Percentiles rank a stretch among this genome's conserved stretches.
Evolutionary conservation across 2,329 filamentous ascomycete species (phyloP).

Genomic region (Penicillium sp.): DNA sequence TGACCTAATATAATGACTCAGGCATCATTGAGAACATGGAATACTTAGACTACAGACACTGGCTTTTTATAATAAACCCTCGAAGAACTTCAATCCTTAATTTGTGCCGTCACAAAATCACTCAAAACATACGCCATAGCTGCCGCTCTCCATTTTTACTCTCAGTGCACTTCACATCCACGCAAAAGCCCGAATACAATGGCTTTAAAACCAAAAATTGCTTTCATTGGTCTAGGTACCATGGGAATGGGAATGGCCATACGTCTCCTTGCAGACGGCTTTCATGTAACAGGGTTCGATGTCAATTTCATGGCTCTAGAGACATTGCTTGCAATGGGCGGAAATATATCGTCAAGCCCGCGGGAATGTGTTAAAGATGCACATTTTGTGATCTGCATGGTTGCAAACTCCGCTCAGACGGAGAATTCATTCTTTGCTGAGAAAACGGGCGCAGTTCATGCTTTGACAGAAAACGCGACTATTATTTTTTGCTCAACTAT

Average conservation of each 20-base stretch:
- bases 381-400: slow-evolving; percentile 39
- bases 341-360: slow-evolving; percentile 26
- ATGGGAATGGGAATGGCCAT: slow-evolving; percentile 44
- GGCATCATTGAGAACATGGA: too few species aligned
- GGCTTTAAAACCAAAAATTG: slow-evolving; percentile 26
- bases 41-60: too few species aligned
- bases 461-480: slow-evolving; percentile 28
- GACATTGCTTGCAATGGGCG: slow-evolving; percentile 28
- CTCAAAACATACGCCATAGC: too few species aligned
- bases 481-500: slow-evolving; percentile 41
- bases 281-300: slow-evolving; percentile 38
- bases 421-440: slow-evolving; percentile 34
- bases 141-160: too few species aligned
- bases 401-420: slow-evolving; percentile 37
- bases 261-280: slow-evolving; percentile 35
- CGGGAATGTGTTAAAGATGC: slow-evolving; percentile 29
- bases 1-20: too few species aligned
- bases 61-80: too few species aligned
- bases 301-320: slow-evolving; percentile 31
- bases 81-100: too few species aligned
- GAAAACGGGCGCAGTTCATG: slow-evolving; percentile 26
- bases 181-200: background rate
- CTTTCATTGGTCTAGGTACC: slow-evolving; percentile 40
- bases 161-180: too few species aligned
- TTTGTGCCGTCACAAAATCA: too few species aligned